Conservation (phyloP, 495 filamentous ascomycete species). For the Xylaria telfairii region DNA sequence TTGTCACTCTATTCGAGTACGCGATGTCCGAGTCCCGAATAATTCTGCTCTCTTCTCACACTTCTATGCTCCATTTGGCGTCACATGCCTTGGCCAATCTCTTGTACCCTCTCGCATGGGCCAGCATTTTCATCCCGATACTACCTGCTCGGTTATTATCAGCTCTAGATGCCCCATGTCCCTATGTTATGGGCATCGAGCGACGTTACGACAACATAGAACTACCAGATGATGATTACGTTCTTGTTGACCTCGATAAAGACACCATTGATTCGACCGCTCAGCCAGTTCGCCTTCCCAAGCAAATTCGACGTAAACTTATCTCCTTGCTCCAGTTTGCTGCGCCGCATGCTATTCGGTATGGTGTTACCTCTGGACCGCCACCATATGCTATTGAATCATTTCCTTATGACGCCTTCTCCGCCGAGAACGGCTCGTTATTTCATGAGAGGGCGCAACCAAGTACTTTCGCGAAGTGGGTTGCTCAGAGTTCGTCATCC, state of each 20-base stretch:
- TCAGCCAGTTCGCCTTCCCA: constrained; percentile 75
- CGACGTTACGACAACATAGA: constrained; percentile 90
- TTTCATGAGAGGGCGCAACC: constrained; percentile 73
- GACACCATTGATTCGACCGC: constrained; percentile 84
- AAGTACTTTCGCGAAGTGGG: constrained; percentile 80
- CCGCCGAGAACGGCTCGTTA: constrained; percentile 81
- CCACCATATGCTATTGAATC: constrained; percentile 92
- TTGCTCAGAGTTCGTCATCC: constrained; percentile 82
- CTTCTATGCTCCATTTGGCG: constrained; percentile 93
- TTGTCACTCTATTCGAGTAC: constrained; percentile 91
- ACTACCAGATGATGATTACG: constrained; percentile 95
- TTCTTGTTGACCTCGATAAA: constrained; percentile 90
- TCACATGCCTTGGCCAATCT: constrained; percentile 82
- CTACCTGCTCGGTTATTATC: constrained; percentile 86
- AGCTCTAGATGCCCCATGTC: constrained; percentile 91
- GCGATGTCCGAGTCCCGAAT: constrained; percentile 92
- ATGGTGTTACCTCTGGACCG: constrained; percentile 84
- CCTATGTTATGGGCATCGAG: constrained; percentile 96
- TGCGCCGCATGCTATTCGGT: constrained; percentile 87
- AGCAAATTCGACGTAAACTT: constrained; percentile 89
- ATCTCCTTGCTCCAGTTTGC: constrained; percentile 85
- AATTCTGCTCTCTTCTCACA: constrained; percentile 94
- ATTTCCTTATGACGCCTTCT: constrained; percentile 86
- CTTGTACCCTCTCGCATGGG: constrained; percentile 90
- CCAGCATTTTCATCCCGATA: constrained; percentile 90